Evolutionary conservation across 2,329 filamentous ascomycete genomes (phyloP).

Genomic region (Alternaria sp.): DNA sequence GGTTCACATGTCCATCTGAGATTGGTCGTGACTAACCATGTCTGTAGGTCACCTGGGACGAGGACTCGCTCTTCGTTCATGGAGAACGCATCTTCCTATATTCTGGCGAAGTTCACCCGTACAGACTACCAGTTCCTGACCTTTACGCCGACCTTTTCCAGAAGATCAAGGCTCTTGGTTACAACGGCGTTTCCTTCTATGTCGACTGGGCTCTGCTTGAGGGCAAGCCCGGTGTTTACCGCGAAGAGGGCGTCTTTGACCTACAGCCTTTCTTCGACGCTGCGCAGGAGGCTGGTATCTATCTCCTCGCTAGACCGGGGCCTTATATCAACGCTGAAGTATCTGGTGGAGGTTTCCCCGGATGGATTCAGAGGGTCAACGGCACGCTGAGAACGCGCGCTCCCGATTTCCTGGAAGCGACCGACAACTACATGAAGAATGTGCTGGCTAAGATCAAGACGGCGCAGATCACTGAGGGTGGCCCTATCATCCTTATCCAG

Average conservation of each 20-base stretch:
- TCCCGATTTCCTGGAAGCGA: conserved; percentile 70
- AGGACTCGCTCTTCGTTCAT: conserved; percentile 73
- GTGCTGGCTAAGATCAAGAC: conserved; percentile 74
- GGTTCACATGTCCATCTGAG: background rate
- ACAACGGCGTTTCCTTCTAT: conserved; percentile 83
- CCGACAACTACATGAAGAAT: conserved; percentile 70
- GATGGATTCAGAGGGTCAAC: conserved; percentile 77
- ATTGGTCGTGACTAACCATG: background rate
- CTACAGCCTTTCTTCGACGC: conserved; percentile 80
- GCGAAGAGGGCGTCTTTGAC: conserved; percentile 75
- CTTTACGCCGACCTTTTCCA: conserved; percentile 79
- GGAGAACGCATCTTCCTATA: conserved; percentile 77
- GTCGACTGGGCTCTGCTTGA: conserved; percentile 81
- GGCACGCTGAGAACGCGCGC: conserved; percentile 71
- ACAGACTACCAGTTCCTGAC: conserved; percentile 67
- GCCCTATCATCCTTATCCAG: conserved; percentile 80
- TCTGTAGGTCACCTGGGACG: conserved; percentile 71
- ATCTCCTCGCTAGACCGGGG: conserved; percentile 74
- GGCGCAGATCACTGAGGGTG: conserved; percentile 83
- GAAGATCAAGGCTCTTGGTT: conserved; percentile 83
- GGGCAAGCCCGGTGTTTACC: conserved; percentile 74
- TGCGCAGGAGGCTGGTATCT: conserved; percentile 76
- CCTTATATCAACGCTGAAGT: conserved; percentile 83
- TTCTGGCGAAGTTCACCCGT: conserved; percentile 78
- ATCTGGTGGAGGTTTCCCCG: conserved; percentile 80